Base-by-base conservation (phyloP, 1,139 yeast genomes). In the Scheffersomyces parashehatae region DNA sequence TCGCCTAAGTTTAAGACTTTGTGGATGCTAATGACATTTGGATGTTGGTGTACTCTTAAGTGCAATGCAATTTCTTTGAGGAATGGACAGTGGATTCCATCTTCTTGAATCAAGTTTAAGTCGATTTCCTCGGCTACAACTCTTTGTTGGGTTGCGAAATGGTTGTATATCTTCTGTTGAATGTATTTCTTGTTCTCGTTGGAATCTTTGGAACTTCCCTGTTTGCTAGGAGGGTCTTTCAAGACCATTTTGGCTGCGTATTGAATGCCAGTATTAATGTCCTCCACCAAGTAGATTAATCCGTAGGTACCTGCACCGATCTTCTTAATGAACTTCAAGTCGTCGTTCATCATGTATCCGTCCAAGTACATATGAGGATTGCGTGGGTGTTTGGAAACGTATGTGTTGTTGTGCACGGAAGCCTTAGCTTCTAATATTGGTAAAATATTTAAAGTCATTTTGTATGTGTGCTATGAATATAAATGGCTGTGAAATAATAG, bases 251-350 rank as follows among this genome's bases (percentile, higher is more conserved):
- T 90, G 49, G 91, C 82, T 3, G 97, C 97, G 55, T 73, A 83
- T 28, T 70, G 64, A 41, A 70, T 61, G 28, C 77, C 75, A 0
- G 84, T 75, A 39, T 53, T 55, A 12, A 74, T 52, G 59, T 88
- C 85, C 52, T 74, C 68, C 6, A 89, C 91, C 13, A 81, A 73
- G 65, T 86, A 89, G 11, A 90, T 95, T 28, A 87, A 73, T 2
- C 97, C 97, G 59, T 86, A 89, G 16, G 96, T 90, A 33, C 97
- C 97, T 1, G 95, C 81, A 12, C 97, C 97, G n/a, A 88, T 76
- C 49, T 83, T 81, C 44, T 67, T 68, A 41, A 75, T 59, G 34
- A 85, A 71, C 46, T 66, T 69, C 54, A 73, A 75, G 38, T 71
- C 69, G 55, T 69, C 66, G 53, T 75, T 71, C 39, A 77, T 51